Evolutionary conservation across 2,329 filamentous ascomycete species (phyloP).

Genomic region (Aquanectria penicillioides): DNA sequence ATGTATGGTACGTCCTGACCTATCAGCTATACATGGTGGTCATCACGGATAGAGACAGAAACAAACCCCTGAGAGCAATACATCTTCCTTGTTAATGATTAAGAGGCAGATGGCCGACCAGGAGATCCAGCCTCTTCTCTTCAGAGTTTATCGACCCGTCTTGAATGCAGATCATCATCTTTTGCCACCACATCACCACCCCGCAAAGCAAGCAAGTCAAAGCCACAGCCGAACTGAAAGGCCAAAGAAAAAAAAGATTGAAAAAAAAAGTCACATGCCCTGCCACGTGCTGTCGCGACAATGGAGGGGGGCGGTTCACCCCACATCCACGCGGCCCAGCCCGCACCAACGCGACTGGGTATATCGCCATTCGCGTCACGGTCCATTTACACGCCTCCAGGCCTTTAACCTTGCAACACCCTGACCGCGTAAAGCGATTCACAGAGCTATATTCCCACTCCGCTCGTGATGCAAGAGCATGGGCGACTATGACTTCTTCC

Average conservation of each 20-base stretch:
- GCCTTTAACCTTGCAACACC: slow-evolving; percentile 2
- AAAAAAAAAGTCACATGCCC: slow-evolving; percentile 29
- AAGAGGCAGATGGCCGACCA: no score
- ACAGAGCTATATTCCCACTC: not conserved
- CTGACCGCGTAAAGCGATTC: slow-evolving; percentile 15
- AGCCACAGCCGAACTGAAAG: no score
- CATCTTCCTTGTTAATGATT: no score
- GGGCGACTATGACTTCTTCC: slow-evolving; percentile 18
- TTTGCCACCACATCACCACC: not conserved
- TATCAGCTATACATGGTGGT: no score
- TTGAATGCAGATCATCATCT: not conserved
- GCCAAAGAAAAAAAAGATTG: no score
- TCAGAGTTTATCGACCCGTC: not conserved
- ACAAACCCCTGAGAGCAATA: no score
- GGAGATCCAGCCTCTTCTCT: no score
- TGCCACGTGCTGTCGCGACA: slow-evolving; percentile 41
- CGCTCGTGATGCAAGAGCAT: slow-evolving; percentile 7
- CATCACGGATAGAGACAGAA: no score
- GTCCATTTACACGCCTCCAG: slow-evolving; percentile 17
- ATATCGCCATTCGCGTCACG: slow-evolving; percentile 27
- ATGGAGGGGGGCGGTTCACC: slow-evolving; percentile 13
- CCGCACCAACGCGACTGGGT: slow-evolving; percentile 24
- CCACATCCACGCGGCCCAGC: slow-evolving; percentile 4
- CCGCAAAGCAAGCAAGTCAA: not conserved
- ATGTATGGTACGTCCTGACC: no score